phyloP scores from a whole-genome alignment of 176 grass and related monocot genomes.

The Metroxylon sagu region DNA sequence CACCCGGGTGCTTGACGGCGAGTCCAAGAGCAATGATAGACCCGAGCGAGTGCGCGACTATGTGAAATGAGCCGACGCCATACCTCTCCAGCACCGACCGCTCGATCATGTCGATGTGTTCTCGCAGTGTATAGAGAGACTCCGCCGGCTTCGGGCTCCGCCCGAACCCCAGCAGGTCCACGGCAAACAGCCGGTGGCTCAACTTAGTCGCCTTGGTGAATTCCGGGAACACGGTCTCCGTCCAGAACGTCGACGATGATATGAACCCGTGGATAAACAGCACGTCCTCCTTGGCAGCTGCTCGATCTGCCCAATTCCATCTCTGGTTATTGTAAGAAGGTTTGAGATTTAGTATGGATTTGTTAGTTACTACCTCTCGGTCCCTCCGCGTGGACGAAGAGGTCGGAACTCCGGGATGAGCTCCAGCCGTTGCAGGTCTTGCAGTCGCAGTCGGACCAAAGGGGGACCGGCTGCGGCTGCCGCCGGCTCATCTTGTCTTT shows the following conservation, averaged over 20 bases:
- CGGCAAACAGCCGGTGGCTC: slow-evolving; percentile 55
- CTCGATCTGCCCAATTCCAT: background rate
- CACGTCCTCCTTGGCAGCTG: slow-evolving; percentile 32
- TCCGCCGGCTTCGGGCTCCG: slow-evolving; percentile 91
- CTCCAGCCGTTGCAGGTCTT: slow-evolving; percentile 83
- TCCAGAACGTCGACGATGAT: slow-evolving; percentile 88
- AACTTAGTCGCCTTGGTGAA: slow-evolving; percentile 40
- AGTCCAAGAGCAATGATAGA: slow-evolving; percentile 74
- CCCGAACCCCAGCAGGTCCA: slow-evolving; percentile 87
- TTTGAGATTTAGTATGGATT: background rate
- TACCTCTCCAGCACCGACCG: slow-evolving; percentile 63
- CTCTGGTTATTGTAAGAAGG: background rate
- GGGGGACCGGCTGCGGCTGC: slow-evolving; percentile 27
- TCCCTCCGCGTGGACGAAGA: slow-evolving; percentile 69
- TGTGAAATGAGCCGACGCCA: slow-evolving; percentile 49
- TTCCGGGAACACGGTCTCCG: slow-evolving; percentile 83
- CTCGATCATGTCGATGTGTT: slow-evolving; percentile 94
- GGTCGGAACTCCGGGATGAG: slow-evolving; percentile 24
- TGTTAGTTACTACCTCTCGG: slow-evolving; percentile 22
- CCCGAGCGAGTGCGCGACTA: slow-evolving; percentile 81
- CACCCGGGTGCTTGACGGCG: slow-evolving; percentile 61
- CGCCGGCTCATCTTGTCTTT: slow-evolving; percentile 53
- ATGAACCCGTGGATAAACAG: slow-evolving; percentile 98
- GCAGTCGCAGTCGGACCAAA: slow-evolving; percentile 98
- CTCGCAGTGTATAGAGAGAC: slow-evolving; percentile 72